Conservation (phyloP, 148 eudicot species). For the Heliosperma pusillum region DNA sequence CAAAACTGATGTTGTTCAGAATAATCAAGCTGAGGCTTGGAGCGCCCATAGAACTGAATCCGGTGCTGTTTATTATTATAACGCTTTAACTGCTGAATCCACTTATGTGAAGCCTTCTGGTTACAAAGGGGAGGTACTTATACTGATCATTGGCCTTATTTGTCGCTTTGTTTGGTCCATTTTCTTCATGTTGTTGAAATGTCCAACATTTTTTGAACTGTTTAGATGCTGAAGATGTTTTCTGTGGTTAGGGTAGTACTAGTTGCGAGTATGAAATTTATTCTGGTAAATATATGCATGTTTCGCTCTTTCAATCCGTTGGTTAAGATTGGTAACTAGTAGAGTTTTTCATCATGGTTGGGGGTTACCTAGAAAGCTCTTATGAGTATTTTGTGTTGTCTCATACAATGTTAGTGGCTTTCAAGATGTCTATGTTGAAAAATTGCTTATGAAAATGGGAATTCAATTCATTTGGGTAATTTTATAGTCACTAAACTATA, state of each 20-base stretch:
- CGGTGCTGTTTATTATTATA: constrained; percentile 87
- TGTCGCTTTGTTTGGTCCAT: not conserved
- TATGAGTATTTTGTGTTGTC: not conserved
- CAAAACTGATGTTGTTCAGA: constrained; percentile 29
- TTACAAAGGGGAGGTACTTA: constrained; percentile 76
- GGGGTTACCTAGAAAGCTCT: not conserved
- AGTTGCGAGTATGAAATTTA: not conserved
- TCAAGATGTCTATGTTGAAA: not conserved
- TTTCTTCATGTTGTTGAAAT: not conserved
- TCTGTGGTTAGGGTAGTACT: not conserved
- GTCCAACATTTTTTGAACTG: not conserved
- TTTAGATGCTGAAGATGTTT: not conserved
- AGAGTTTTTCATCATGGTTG: not conserved
- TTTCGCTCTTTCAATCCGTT: not conserved
- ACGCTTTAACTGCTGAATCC: constrained; percentile 78
- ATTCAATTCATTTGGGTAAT: not conserved
- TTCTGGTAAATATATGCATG: not conserved
- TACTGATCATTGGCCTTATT: not conserved
- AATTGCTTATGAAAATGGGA: no score
- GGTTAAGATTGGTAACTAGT: not conserved
- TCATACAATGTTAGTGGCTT: not conserved
- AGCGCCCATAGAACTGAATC: constrained; percentile 86
- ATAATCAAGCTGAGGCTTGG: constrained; percentile 68
- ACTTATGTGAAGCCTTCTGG: constrained; percentile 83
- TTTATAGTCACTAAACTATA: not conserved